phyloP scores from a whole-genome alignment of 345 rosid genomes.

The Pseudoturritis turrita region DNA sequence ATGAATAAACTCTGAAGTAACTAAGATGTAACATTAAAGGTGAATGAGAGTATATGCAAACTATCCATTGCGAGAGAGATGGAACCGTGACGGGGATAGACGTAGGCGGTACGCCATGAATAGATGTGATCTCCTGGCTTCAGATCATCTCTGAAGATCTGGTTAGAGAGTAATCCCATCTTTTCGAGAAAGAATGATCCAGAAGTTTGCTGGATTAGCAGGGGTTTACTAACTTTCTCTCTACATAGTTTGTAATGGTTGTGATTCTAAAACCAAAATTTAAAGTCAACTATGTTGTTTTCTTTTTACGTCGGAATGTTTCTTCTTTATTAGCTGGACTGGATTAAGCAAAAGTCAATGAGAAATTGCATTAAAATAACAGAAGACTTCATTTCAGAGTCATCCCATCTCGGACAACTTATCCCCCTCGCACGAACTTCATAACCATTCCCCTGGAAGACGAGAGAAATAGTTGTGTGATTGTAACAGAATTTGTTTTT shows the following conservation, averaged over 20 bases:
- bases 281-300: background rate
- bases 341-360: background rate
- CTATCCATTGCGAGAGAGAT: too few species aligned
- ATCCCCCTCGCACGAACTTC: background rate
- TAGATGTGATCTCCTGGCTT: constrained; percentile 80
- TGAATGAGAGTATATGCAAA: too few species aligned
- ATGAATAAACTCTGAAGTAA: background rate
- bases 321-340: background rate
- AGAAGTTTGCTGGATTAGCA: background rate
- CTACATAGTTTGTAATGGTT: background rate
- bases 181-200: constrained; percentile 1
- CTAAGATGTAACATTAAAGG: too few species aligned
- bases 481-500: too few species aligned
- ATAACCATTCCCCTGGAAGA: too few species aligned
- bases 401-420: background rate
- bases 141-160: constrained; percentile 44
- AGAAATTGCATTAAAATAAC: background rate
- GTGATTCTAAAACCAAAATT: background rate
- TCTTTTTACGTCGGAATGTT: too few species aligned
- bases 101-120: constrained; percentile 67
- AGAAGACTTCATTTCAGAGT: background rate
- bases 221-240: background rate
- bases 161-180: constrained; percentile 64
- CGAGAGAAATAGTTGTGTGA: too few species aligned
- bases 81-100: constrained; percentile 76